These are phyloP conservation scores for Haplographium delicatum DNA, from an alignment of 495 filamentous ascomycete species.

Conservation along the genomic window DNA sequence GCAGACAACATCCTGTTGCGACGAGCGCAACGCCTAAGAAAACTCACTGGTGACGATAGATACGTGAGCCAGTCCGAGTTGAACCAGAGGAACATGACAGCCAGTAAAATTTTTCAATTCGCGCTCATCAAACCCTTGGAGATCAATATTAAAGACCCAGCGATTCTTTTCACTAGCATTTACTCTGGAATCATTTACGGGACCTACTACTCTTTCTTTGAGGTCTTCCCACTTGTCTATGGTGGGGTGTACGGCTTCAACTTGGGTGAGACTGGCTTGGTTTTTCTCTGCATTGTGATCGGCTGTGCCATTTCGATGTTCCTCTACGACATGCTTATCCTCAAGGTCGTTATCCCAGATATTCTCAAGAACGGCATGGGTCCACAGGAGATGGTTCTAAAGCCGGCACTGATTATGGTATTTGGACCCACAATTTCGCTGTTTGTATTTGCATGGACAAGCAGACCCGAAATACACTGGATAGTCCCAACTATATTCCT, in stretches of 20 bases:
- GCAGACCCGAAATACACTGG: conserved; percentile 44
- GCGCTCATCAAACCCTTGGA: conserved; percentile 53
- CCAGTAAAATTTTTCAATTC: conserved; percentile 38
- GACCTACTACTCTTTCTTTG: conserved; percentile 64
- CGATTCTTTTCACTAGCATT: conserved; percentile 52
- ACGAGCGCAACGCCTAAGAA: conserved; percentile 32
- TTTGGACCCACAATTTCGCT: conserved; percentile 47
- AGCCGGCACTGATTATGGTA: conserved; percentile 45
- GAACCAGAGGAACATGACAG: conserved; percentile 37
- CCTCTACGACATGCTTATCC: conserved; percentile 43
- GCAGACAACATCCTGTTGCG: conserved; percentile 34
- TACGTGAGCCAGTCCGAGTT: conserved; percentile 44
- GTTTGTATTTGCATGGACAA: conserved; percentile 62
- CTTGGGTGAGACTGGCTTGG: conserved; percentile 52
- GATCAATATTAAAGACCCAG: conserved; percentile 54
- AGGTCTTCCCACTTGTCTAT: conserved; percentile 66
- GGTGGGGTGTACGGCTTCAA: conserved; percentile 52
- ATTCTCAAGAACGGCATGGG: conserved; percentile 36
- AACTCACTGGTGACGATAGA: conserved; percentile 32
- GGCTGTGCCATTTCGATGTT: conserved; percentile 43
- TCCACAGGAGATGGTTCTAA: conserved; percentile 43
- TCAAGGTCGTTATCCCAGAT: conserved; percentile 41
- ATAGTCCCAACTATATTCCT: conserved; percentile 43
- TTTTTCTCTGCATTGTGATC: conserved; percentile 57
- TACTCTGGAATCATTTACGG: conserved; percentile 58